These are phyloP conservation scores for Coemansia asiatica DNA, from an alignment of 192 early-diverging fungal species.

Conservation along the genomic window DNA sequence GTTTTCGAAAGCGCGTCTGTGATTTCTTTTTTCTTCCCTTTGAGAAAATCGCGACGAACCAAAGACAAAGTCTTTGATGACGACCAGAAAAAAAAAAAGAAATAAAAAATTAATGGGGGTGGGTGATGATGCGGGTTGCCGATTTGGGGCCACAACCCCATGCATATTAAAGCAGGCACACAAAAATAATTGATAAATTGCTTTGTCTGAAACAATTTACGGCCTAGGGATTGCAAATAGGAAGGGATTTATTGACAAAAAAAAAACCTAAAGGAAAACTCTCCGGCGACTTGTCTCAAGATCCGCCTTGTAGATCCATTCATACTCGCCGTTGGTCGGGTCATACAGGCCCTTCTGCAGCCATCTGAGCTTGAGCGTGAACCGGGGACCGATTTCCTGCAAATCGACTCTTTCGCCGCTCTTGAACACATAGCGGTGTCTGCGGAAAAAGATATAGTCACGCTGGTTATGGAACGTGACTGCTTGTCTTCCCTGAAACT, in stretches of 20 bases:
- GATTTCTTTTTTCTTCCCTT: background rate
- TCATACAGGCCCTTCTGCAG: constrained; percentile 97
- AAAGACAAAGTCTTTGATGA: background rate
- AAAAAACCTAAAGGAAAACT: constrained; percentile 71
- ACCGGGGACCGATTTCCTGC: constrained; percentile 94
- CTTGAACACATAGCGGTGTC: constrained; percentile 94
- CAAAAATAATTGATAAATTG: too few species aligned
- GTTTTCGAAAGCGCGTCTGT: background rate
- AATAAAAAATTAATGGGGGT: background rate
- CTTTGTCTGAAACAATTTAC: too few species aligned
- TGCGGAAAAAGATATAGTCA: constrained; percentile 98
- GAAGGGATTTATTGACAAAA: too few species aligned
- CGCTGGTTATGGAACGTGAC: constrained; percentile 99
- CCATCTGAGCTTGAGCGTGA: constrained; percentile 91
- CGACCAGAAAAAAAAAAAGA: constrained; percentile 6
- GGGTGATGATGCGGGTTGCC: constrained; percentile 5
- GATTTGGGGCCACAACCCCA: background rate
- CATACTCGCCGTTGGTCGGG: constrained; percentile 86
- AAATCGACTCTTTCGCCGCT: constrained; percentile 78
- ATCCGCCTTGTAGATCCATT: constrained; percentile 92
- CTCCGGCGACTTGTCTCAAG: constrained; percentile 87
- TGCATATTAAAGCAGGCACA: background rate
- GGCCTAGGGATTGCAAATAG: too few species aligned
- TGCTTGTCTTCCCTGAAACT: constrained; percentile 93
- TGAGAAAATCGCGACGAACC: background rate